Evolutionary conservation across 169 alveolate species (phyloP).

Genomic region (Eimeria praecox): DNA sequence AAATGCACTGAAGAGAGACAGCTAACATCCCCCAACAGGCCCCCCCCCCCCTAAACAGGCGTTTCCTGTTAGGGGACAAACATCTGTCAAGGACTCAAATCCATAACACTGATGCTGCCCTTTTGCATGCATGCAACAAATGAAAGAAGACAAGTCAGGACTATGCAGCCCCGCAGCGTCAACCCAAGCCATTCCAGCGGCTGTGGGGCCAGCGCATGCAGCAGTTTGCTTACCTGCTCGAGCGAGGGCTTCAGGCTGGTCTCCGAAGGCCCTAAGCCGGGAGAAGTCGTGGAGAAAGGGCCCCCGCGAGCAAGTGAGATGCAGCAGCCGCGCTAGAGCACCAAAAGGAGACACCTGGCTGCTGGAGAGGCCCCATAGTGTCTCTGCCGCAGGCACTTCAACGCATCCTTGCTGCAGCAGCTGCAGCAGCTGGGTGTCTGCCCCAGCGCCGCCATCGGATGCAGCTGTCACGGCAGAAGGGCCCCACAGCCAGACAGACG

Average conservation of each 20-base stretch:
- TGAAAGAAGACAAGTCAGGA: neutral
- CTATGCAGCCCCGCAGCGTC: neutral
- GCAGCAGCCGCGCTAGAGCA: neutral
- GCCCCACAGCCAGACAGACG: neutral
- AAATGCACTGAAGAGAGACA: neutral
- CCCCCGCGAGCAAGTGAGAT: constrained; percentile 9
- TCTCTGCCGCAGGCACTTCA: constrained; percentile 49
- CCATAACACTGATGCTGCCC: neutral
- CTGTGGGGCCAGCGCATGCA: neutral
- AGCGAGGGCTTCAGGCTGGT: constrained; percentile 3
- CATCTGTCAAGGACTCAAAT: neutral
- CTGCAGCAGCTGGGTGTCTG: constrained; percentile 48
- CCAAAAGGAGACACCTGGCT: constrained; percentile 8
- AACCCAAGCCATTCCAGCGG: neutral
- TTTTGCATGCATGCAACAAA: neutral
- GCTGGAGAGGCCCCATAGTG: neutral
- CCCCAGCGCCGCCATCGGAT: neutral
- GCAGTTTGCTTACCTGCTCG: constrained; percentile 45
- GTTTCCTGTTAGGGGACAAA: neutral
- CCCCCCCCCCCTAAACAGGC: neutral
- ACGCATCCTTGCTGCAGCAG: constrained; percentile 77
- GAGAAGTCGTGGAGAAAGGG: constrained; percentile 42
- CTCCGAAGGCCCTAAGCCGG: constrained; percentile 31
- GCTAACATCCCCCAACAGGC: neutral
- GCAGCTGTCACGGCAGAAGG: constrained; percentile 12